Evolutionary conservation across 1,139 yeast genomes (phyloP), one percentile per base, ranked within the genome.

Genomic region (Debaryomyces robertsiae): DNA sequence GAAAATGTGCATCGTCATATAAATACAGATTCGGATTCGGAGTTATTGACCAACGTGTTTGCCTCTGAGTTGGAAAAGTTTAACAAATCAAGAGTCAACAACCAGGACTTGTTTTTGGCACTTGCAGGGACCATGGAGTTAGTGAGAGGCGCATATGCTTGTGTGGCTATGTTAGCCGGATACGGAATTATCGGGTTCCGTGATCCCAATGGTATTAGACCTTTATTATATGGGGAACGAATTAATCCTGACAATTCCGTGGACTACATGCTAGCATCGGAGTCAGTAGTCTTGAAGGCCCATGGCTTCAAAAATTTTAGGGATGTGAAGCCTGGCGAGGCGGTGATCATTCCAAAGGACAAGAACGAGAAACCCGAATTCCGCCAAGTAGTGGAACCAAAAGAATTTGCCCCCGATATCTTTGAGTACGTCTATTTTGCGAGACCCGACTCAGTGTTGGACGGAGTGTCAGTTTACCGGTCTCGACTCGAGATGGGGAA

Each of bases 341-440:
- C 96, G 9, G 95, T 93, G 35, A 87, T 94, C 50, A 84, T 93
- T 53, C 90, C 89, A 47, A 90, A 90, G 63, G 78, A 75, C 48
- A 69, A 81, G 33, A 60, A 63, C 13, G 54, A 50, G 3, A 63
- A 65, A 48, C 96, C 96, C 6, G 93, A 88, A 58, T 82, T 88
- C 61, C 81, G 80, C 52, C 98, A 93, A 68, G 89, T 91, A 41
- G 93, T 84, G n/a, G 82, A 86, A 46, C 79, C 84, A 46, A 73
- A 76, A 58, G 64, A 83, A 2, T 91, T 90, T 64, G 82, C 96
- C 7, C 99, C 99, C 3, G 98, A 94, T 67, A 83, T 93, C 52
- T 93, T 93, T 56, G 99, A 93, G 67, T 94, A 90, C 60, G 99
- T 93, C 35, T 93, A 93, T 68, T 93, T 93, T 69, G 98, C 98